Base-by-base conservation (phyloP, 768 basidiomycete genomes). In the Collybia nuda region DNA sequence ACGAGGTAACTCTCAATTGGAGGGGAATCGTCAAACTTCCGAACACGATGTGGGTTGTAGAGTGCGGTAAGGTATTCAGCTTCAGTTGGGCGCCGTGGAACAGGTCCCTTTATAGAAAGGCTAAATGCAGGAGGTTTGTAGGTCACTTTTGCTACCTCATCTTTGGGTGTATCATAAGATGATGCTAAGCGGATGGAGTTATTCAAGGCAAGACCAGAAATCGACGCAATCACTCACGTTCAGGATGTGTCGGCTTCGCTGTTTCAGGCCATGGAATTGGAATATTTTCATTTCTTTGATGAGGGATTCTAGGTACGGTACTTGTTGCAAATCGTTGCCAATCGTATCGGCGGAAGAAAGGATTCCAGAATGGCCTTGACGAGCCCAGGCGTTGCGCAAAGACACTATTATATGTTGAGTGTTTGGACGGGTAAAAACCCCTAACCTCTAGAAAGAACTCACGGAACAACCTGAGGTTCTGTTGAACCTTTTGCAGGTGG, bases 251-350 rank as follows among this genome's bases (percentile, higher is more conserved):
- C 7, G 65, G 64, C 29, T 72, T 70, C 32, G 72, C 72, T 19
- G 66, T 65, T 61, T 76, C 71, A 2, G 91, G 91, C 91, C 91
- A 93, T 5, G 86, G 83, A 48, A 93, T 78, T 14, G 70, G 60
- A 39, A 84, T 67, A 61, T 69, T 67, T 54, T 73, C 52, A 38
- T 62, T 63, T 41, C 67, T 65, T 50, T 67, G 69, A 29, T 77
- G 58, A 8, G 83, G 79, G 14, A 86, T 62, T 23, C 67, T 63
- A 6, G 90, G 90, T 0, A 72, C 68, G 7, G 88, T 91, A 42
- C 75, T 79, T 1, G 79, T 76, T 5, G 86, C 88, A 53, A 82
- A 81, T 47, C 91, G 83, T 39, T 79, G 76, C 91, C 91, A 93
- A 19, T 83, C 73, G 62, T 75, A 92, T 22, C 80, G 77, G 55